Conservation (phyloP, 768 basidiomycete species). For the Chalciporus piperatus region DNA sequence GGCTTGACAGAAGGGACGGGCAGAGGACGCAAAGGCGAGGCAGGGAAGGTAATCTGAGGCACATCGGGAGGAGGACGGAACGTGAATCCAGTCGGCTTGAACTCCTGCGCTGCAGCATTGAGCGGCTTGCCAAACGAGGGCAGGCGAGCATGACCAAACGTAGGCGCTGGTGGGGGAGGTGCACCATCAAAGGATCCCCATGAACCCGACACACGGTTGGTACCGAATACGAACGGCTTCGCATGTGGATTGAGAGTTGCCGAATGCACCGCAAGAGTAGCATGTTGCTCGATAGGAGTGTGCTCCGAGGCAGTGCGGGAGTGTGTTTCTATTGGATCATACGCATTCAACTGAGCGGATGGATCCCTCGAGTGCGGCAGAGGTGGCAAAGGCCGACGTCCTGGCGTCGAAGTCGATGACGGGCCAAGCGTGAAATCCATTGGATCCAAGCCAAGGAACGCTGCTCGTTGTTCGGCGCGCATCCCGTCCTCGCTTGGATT, state of each 20-base stretch:
- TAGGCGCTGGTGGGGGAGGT: slow-evolving; percentile 38
- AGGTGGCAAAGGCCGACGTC: slow-evolving; percentile 53
- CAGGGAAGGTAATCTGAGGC: slow-evolving; percentile 49
- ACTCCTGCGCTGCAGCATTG: slow-evolving; percentile 76
- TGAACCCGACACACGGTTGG: slow-evolving; percentile 34
- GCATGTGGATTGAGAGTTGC: slow-evolving; percentile 69
- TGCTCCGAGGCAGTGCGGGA: slow-evolving; percentile 50
- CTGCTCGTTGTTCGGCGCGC: slow-evolving; percentile 31
- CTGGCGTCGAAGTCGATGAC: slow-evolving; percentile 41
- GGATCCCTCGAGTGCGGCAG: slow-evolving; percentile 63
- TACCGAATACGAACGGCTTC: slow-evolving; percentile 81
- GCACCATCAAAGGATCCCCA: slow-evolving; percentile 29
- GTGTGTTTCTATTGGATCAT: slow-evolving; percentile 64
- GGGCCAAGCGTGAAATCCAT: slow-evolving; percentile 46
- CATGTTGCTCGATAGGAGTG: slow-evolving; percentile 31
- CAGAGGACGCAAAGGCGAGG: slow-evolving; percentile 36
- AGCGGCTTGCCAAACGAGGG: slow-evolving; percentile 63
- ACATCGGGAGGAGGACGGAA: slow-evolving; percentile 71
- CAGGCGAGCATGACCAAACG: slow-evolving; percentile 35
- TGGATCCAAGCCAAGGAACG: slow-evolving; percentile 44
- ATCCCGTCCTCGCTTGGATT: slow-evolving; percentile 82
- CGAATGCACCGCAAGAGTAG: slow-evolving; percentile 16
- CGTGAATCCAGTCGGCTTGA: slow-evolving; percentile 74
- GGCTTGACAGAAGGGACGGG: slow-evolving; percentile 35
- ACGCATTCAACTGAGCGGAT: slow-evolving; percentile 58